Conservation (phyloP, 2,329 filamentous ascomycete species). For the Raffaelea arxii region DNA sequence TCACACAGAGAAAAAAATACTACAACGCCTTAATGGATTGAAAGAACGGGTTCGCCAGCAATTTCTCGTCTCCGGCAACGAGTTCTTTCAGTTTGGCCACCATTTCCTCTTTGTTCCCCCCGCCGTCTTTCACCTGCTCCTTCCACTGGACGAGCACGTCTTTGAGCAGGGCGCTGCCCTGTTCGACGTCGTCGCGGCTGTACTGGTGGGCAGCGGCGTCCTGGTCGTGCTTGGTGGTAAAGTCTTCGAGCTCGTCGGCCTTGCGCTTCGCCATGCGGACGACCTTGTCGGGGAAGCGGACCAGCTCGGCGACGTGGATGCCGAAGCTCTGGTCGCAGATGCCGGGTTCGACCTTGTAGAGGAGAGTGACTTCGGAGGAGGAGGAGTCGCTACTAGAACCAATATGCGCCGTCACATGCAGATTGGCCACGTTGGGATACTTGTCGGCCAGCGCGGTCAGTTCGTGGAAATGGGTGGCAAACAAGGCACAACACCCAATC, state of each 20-base stretch:
- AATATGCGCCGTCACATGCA: conserved; percentile 95
- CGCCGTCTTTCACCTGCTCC: conserved; percentile 45
- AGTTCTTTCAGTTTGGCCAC: conserved; percentile 69
- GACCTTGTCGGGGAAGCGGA: conserved; percentile 93
- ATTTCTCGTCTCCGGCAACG: conserved; percentile 60
- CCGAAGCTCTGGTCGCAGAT: conserved; percentile 97
- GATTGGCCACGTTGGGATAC: conserved; percentile 78
- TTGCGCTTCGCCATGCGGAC: conserved; percentile 99
- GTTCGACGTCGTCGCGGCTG: conserved; percentile 77
- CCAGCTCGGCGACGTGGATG: conserved; percentile 94
- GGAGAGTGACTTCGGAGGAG: conserved; percentile 70
- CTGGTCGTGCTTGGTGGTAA: conserved; percentile 67
- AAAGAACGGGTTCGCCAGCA: conserved; percentile 61
- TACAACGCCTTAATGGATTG: conserved; percentile 49
- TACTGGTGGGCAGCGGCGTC: conserved; percentile 28
- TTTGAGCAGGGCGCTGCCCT: conserved; percentile 79
- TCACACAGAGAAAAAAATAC: neutral
- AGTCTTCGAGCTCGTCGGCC: conserved; percentile 95
- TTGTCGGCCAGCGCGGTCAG: conserved; percentile 82
- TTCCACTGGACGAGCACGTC: conserved; percentile 80
- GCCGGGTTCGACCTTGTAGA: conserved; percentile 94
- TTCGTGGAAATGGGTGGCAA: conserved; percentile 98
- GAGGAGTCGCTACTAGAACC: conserved; percentile 36
- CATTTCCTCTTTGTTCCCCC: conserved; percentile 60
- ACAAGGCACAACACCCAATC: conserved; percentile 88